A percentile compares a stretch with the other conserved stretches of the same genome.
These are phyloP conservation scores for Uronychia binucleata DNA, from an alignment of 73 alveolate genomes.

Conservation along the genomic window DNA sequence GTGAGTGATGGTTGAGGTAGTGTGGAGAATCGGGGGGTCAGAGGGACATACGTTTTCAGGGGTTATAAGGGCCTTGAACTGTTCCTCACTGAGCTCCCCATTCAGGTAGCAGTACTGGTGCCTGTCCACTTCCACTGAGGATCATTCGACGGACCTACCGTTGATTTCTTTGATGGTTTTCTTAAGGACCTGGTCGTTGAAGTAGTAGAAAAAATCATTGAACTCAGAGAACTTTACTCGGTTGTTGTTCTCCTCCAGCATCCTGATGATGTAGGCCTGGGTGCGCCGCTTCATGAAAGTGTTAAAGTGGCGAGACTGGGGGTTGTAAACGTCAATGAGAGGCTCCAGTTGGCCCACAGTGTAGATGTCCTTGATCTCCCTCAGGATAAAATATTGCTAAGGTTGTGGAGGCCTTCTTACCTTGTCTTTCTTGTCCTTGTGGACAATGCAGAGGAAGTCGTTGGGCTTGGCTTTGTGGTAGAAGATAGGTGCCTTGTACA, in stretches of 20 bases:
- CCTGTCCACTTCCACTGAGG: constrained; percentile 73
- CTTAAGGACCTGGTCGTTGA: constrained; percentile 86
- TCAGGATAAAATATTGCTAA: constrained; percentile 68
- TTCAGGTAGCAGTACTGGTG: constrained; percentile 68
- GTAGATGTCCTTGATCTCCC: constrained; percentile 92
- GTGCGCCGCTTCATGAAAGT: constrained; percentile 87
- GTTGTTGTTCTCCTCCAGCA: constrained; percentile 81
- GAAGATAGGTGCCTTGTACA: constrained; percentile 96
- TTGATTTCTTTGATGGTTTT: constrained; percentile 87
- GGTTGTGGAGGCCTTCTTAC: not conserved
- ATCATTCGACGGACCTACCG: not conserved
- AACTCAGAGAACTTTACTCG: constrained; percentile 77
- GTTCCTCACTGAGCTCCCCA: constrained; percentile 70
- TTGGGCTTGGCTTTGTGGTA: constrained; percentile 79
- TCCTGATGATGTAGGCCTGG: constrained; percentile 89
- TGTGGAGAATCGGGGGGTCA: constrained; percentile 57
- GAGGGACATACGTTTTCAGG: constrained; percentile 76
- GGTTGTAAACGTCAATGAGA: constrained; percentile 92
- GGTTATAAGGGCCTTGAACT: constrained; percentile 70
- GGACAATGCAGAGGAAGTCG: constrained; percentile 88
- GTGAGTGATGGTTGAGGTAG: constrained; percentile 27
- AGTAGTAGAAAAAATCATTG: constrained; percentile 68
- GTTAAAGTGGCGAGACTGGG: constrained; percentile 89
- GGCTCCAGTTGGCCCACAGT: constrained; percentile 98
- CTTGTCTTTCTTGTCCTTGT: constrained; percentile 84